A percentile compares a stretch with the other conserved stretches of the same genome.
Conservation (phyloP, 371 early-diverging fungal genomes). For the Mucor velutinosus region DNA sequence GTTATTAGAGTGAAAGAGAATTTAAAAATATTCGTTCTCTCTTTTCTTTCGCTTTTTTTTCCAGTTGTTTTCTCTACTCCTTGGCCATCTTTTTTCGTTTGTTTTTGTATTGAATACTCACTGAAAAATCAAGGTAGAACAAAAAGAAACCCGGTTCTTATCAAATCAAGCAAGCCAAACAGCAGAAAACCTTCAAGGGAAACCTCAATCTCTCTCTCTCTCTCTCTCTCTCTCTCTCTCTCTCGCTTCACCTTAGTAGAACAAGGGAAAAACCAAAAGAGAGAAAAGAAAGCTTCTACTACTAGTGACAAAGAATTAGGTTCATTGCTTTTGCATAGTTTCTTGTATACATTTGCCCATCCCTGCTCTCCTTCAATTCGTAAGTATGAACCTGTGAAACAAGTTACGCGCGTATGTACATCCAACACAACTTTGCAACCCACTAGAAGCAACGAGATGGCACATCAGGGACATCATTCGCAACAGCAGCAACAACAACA, state of each 20-base stretch:
- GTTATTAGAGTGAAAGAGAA: too few relatives aligned
- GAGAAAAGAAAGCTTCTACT: background rate
- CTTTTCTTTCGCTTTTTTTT: too few relatives aligned
- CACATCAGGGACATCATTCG: conserved; percentile 8
- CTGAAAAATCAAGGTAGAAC: background rate
- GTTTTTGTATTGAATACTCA: background rate
- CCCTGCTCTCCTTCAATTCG: background rate
- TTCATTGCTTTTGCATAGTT: background rate
- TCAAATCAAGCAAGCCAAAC: background rate
- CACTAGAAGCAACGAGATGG: background rate
- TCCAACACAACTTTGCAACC: background rate
- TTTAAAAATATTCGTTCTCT: background rate
- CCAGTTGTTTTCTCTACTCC: background rate
- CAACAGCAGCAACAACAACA: conserved; percentile 14
- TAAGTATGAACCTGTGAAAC: background rate
- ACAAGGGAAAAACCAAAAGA: background rate
- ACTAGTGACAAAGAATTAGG: background rate
- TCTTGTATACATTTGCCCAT: background rate
- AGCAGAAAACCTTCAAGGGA: background rate
- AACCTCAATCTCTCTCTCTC: too few relatives aligned
- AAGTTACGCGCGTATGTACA: background rate
- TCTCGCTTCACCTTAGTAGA: background rate
- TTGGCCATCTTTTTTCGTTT: background rate
- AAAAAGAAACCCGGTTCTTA: background rate
- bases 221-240: too few relatives aligned